phyloP scores from a whole-genome alignment of 176 grass and related monocot species.

The Dendrocalamus sinicus region DNA sequence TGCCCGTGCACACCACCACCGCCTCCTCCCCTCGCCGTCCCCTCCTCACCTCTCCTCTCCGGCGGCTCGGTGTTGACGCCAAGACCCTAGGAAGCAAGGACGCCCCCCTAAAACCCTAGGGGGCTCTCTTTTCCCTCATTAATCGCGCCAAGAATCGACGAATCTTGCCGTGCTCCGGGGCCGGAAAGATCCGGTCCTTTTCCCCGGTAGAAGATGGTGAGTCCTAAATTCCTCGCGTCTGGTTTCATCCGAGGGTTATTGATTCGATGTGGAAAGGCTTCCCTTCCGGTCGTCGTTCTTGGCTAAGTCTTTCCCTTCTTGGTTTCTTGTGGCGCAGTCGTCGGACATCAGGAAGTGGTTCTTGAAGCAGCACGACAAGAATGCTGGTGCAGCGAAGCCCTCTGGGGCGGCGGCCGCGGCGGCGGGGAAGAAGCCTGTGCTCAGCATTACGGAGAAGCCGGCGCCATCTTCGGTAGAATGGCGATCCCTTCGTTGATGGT shows the following conservation, averaged over 20 bases:
- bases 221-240: neutral
- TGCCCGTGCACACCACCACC: conserved; percentile 8
- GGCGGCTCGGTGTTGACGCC: neutral
- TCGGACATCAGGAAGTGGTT: conserved; percentile 99
- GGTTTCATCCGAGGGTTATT: conserved; percentile 13
- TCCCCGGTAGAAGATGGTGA: conserved; percentile 43
- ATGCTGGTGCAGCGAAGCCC: conserved; percentile 49
- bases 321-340: conserved; percentile 58
- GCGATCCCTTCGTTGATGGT: neutral
- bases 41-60: neutral
- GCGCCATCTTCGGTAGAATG: conserved; percentile 39
- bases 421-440: conserved; percentile 56
- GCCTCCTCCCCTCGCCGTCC: neutral
- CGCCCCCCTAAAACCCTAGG: conserved; percentile 35
- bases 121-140: neutral
- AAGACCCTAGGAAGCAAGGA: neutral
- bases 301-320: conserved; percentile 10
- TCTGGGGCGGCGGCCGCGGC: neutral
- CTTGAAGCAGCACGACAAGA: conserved; percentile 84
- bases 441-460: conserved; percentile 63
- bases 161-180: neutral
- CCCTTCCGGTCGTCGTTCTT: neutral
- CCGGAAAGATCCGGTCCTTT: conserved; percentile 29
- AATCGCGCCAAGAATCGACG: conserved; percentile 7
- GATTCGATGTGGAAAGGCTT: neutral